Conservation (phyloP, 2,329 filamentous ascomycete species). For the Chrysoporthe puriensis region DNA sequence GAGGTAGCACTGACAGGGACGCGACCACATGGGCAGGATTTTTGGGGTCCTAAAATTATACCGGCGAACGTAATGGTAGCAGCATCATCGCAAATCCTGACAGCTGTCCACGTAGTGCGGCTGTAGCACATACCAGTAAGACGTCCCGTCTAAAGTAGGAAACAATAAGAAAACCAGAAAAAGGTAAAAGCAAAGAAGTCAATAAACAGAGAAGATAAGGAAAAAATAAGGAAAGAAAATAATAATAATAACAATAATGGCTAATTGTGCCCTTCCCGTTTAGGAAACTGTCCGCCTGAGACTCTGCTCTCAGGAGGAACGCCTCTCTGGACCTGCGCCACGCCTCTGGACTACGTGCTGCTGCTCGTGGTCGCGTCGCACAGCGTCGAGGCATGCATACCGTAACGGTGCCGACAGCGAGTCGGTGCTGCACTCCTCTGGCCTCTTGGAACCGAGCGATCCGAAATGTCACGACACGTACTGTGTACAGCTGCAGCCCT, state of each 20-base stretch:
- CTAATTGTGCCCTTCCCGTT: neutral
- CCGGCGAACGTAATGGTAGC: neutral
- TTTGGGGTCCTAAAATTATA: constrained; percentile 27
- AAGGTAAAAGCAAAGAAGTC: neutral
- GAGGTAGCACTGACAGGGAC: constrained; percentile 21
- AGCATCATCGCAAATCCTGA: constrained; percentile 10
- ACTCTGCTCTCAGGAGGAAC: neutral
- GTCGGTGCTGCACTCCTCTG: neutral
- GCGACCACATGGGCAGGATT: constrained; percentile 20
- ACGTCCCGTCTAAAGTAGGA: neutral
- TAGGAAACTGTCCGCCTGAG: neutral
- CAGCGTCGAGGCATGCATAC: neutral
- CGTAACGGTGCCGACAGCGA: constrained; percentile 3
- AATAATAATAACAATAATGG: neutral
- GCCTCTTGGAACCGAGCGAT: neutral
- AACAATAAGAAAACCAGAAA: neutral
- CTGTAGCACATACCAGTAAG: neutral
- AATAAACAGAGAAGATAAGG: neutral
- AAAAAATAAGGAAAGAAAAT: neutral
- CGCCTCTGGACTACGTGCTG: neutral
- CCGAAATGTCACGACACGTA: neutral
- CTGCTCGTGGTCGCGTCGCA: neutral
- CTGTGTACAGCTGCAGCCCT: neutral
- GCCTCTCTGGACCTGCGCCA: neutral
- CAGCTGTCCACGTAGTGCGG: neutral